phyloP scores from a whole-genome alignment of 139 green algal species.

The Chlamydomonas asymmetrica region DNA sequence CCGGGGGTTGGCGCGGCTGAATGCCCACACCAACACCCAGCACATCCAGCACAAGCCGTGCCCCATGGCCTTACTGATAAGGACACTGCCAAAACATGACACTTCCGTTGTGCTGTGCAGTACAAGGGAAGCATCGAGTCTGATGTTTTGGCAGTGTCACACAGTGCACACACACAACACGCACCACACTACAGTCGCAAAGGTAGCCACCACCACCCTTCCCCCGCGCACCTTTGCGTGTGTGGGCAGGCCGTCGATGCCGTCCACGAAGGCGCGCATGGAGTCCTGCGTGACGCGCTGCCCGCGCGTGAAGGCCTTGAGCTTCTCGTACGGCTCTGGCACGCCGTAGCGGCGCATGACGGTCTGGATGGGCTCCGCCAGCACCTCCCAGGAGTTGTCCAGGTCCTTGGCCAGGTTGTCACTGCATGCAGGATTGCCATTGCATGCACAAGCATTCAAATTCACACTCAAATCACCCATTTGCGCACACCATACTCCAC shows the following conservation, averaged over 20 bases:
- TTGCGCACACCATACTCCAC: too few species aligned
- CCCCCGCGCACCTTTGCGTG: too few species aligned
- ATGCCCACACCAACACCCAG: too few species aligned
- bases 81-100: too few species aligned
- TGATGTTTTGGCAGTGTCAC: too few species aligned
- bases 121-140: too few species aligned
- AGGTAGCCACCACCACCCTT: too few species aligned
- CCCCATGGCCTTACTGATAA: too few species aligned
- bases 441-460: neutral
- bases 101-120: too few species aligned
- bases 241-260: slow-evolving; percentile 73
- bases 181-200: neutral
- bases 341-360: slow-evolving; percentile 93
- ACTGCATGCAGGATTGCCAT: neutral
- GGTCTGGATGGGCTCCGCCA: slow-evolving; percentile 98
- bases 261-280: slow-evolving; percentile 77
- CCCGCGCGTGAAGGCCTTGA: slow-evolving; percentile 96
- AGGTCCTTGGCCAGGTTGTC: slow-evolving; percentile 81
- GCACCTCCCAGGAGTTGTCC: slow-evolving; percentile 87
- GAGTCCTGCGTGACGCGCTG: slow-evolving; percentile 68
- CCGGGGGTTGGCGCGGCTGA: too few species aligned
- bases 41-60: too few species aligned
- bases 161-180: too few species aligned
- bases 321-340: slow-evolving; percentile 97
- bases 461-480: neutral